Base-by-base conservation (phyloP, 2,329 filamentous ascomycete genomes). In the Leptographium lundbergii region DNA sequence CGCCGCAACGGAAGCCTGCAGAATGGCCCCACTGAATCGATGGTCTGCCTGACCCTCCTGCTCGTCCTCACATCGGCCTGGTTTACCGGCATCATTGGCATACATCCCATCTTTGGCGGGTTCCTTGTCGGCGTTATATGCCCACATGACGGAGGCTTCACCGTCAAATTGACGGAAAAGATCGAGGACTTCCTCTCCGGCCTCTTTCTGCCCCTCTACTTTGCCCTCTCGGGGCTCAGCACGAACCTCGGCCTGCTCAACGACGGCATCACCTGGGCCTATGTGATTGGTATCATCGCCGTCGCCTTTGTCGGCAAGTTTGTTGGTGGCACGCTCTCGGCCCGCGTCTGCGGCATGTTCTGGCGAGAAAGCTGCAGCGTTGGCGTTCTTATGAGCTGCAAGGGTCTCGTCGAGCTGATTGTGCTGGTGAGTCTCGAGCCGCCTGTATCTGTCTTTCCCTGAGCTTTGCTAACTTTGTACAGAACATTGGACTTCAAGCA, bases 301-400 rank as follows among this genome's bases (percentile, higher is more conserved):
- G 83, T 94, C 57, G 92, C 92, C 1, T 95, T 96, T 67, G 74
- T 84, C 25, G 89, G 86, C 55, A 97, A 97, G 71, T 87, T 97
- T 57, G 75, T 86, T 14, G 92, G 91, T 50, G 91, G 89, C 22
- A 85, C 89, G 0, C 60, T 95, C 1, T 90, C 91, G 9, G 91
- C 92, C 0, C 81, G 84, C 42, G 68, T 83, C 3, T 89, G 84
- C 66, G 90, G 87, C 29, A 76, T 96, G 56, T 80, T 95, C 1
- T 97, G 92, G 92, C 82, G 91, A 61, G 92, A 97, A 70, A 91
- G 88, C 60, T 81, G 95, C 36, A 84, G 89, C 1, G 94, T 97
- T 64, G 92, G 92, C 17, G 84, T 86, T 19, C 73, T 96, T 66
- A 97, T 97, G 92, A 95, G 89, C 72, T 97, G 92, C 72, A 97